Percentiles rank a stretch among this genome's conserved stretches.
phyloP scores from a whole-genome alignment of 2,329 filamentous ascomycete species.

The Graphiopsis chlorocephala region DNA sequence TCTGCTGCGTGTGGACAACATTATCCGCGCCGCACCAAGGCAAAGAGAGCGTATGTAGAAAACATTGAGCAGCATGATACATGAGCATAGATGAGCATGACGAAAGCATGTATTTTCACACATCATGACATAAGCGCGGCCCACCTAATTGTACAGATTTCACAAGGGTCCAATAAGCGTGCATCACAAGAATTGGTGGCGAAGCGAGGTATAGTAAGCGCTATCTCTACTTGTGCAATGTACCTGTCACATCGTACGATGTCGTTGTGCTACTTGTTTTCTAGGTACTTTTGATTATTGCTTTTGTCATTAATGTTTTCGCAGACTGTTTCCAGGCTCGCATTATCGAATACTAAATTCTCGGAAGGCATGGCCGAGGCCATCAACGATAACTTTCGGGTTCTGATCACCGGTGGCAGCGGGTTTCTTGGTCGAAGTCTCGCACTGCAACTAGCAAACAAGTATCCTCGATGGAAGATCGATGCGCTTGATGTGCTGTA shows the following conservation, averaged over 20 bases:
- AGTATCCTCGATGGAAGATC: slow-evolving; percentile 38
- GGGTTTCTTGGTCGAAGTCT: slow-evolving; percentile 47
- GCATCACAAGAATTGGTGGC: slow-evolving; percentile 9
- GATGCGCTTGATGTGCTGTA: slow-evolving; percentile 42
- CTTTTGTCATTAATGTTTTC: neutral
- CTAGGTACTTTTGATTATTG: neutral
- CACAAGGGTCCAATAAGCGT: neutral
- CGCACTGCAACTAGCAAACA: slow-evolving; percentile 38
- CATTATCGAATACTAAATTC: neutral
- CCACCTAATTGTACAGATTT: neutral
- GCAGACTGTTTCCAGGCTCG: neutral
- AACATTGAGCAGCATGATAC: slow-evolving; percentile 10
- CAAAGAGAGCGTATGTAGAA: slow-evolving; percentile 70
- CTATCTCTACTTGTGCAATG: neutral
- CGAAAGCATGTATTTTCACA: neutral
- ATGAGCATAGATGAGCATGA: slow-evolving; percentile 14
- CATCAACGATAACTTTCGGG: neutral
- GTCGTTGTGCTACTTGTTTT: neutral
- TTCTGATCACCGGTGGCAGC: slow-evolving; percentile 48
- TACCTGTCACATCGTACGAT: slow-evolving; percentile 1
- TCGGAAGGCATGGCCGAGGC: neutral
- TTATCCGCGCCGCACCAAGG: slow-evolving; percentile 89
- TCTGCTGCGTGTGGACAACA: slow-evolving; percentile 92
- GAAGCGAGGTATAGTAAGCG: slow-evolving; percentile 9
- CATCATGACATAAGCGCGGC: slow-evolving; percentile 3